Evolutionary conservation across 345 rosid species (phyloP).

Genomic region (Eucalyptus brandiana): DNA sequence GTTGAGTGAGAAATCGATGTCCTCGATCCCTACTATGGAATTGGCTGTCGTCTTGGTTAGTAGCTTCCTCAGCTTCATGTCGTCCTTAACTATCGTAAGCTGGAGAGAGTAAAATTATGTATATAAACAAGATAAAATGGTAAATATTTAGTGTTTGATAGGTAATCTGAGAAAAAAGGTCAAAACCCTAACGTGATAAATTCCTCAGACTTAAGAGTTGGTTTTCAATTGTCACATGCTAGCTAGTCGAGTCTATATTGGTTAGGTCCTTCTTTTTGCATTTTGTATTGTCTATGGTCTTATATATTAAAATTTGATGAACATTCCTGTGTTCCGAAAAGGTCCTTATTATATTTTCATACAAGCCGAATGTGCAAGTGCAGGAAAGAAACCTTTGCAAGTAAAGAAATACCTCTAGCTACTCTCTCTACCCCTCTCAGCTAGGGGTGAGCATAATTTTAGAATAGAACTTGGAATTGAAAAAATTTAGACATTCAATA

Average conservation of each 20-base stretch:
- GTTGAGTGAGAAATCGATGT: conserved; percentile 4
- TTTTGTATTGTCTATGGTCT: background rate
- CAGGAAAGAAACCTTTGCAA: background rate
- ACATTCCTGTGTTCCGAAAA: background rate
- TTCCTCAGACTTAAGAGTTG: background rate
- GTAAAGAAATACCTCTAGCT: background rate
- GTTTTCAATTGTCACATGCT: background rate
- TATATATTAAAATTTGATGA: no score
- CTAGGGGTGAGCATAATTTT: no score
- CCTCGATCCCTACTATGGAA: background rate
- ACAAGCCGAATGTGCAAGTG: background rate
- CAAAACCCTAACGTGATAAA: background rate
- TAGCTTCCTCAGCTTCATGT: background rate
- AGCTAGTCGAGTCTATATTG: background rate
- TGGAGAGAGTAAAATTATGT: background rate
- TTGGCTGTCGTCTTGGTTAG: background rate
- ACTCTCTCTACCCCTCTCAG: no score
- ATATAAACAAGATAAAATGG: background rate
- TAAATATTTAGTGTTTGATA: background rate
- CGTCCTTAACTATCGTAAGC: background rate
- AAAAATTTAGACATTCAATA: background rate
- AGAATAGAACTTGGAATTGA: rapidly evolving
- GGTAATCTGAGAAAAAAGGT: background rate
- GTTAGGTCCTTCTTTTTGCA: background rate
- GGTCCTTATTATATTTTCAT: background rate